These are phyloP conservation scores for Priceomyces haplophilus DNA, from an alignment of 805 yeast species.

Conservation along the genomic window DNA sequence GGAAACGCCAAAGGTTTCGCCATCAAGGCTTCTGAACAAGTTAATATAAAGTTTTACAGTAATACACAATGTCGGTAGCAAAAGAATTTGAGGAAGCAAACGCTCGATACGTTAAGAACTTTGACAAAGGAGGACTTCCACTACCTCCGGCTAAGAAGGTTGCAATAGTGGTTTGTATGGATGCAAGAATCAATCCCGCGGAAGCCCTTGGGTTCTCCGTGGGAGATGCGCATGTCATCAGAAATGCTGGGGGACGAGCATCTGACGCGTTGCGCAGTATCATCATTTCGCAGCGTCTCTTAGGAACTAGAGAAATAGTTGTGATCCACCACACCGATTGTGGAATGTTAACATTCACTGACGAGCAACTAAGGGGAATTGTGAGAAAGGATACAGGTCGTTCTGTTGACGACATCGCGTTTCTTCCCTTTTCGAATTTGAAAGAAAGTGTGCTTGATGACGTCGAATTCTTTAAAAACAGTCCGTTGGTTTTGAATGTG, in stretches of 20 bases:
- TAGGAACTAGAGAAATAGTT: constrained; percentile 39
- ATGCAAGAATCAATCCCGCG: constrained; percentile 40
- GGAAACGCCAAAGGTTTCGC: too few species aligned
- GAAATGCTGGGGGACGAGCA: constrained; percentile 45
- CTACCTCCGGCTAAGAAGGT: constrained; percentile 37
- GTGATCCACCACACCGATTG: constrained; percentile 43
- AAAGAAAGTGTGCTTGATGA: constrained; percentile 35
- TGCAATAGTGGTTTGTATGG: constrained; percentile 39
- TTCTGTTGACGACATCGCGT: constrained; percentile 27
- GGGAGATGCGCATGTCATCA: constrained; percentile 44
- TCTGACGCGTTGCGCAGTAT: constrained; percentile 37
- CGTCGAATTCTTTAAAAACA: constrained; percentile 25
- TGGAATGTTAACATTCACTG: constrained; percentile 42
- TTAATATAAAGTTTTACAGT: too few species aligned
- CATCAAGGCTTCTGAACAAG: too few species aligned
- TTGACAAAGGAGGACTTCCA: constrained; percentile 30
- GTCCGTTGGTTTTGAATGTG: constrained; percentile 32
- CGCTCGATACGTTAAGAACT: constrained; percentile 17
- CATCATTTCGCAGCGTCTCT: constrained; percentile 37
- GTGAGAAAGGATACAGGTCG: constrained; percentile 29
- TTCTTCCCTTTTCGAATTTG: constrained; percentile 35
- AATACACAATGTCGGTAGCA: constrained; percentile 25
- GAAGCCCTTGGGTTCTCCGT: constrained; percentile 31
- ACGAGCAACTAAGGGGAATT: constrained; percentile 25
- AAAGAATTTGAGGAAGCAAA: constrained; percentile 24